Percentiles rank a stretch among this genome's conserved stretches.
Conservation (phyloP, 2,329 filamentous ascomycete species). For the Fusarium sulawesiense region DNA sequence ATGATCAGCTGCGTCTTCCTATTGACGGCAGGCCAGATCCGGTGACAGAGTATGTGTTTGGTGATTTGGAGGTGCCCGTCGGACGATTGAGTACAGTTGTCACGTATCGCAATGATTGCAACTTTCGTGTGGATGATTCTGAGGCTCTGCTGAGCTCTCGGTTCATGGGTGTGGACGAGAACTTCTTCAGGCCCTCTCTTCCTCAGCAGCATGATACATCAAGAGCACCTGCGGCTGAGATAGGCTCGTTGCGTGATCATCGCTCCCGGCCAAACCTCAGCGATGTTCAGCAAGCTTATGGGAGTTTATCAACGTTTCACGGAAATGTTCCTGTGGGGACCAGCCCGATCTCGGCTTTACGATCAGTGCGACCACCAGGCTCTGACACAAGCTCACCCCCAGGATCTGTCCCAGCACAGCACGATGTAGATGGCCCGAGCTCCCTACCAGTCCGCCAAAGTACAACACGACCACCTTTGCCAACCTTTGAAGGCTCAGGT, state of each 20-base stretch:
- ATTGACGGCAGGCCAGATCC: constrained; percentile 54
- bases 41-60: constrained; percentile 82
- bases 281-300: constrained; percentile 84
- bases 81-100: constrained; percentile 86
- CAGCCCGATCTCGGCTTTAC: constrained; percentile 86
- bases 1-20: constrained; percentile 70
- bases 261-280: constrained; percentile 59
- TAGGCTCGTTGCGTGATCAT: constrained; percentile 80
- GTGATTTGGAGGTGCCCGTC: constrained; percentile 85
- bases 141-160: constrained; percentile 91
- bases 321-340: constrained; percentile 81
- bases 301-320: constrained; percentile 90
- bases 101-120: constrained; percentile 87
- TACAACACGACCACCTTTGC: constrained; percentile 52
- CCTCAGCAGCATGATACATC: constrained; percentile 62
- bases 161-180: constrained; percentile 91
- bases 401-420: constrained; percentile 60
- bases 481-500: constrained; percentile 64
- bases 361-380: constrained; percentile 71
- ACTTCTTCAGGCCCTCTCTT: constrained; percentile 84
- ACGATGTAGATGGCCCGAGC: constrained; percentile 60
- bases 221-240: constrained; percentile 59
- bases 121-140: constrained; percentile 90
- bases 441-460: constrained; percentile 63
- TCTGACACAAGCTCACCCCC: constrained; percentile 72